Base-by-base conservation (phyloP, 768 basidiomycete genomes). In the Suillus bovinus region DNA sequence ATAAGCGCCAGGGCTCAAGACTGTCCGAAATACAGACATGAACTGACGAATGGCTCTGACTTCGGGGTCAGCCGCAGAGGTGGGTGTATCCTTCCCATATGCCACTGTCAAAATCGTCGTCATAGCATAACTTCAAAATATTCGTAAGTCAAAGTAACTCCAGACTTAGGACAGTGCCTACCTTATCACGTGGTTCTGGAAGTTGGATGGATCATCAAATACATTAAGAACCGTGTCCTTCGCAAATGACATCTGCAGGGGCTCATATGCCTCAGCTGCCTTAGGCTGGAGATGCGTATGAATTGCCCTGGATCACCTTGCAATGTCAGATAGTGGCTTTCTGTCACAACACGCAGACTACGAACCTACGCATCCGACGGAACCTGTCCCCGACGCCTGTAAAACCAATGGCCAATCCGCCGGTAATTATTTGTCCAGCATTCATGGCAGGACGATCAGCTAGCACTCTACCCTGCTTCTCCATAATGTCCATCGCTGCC, bases 61-160 rank as follows among this genome's bases (percentile, higher is more conserved):
- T 20, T 53, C 31, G 11, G 50, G 50, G n/a, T 53, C 50, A n/a
- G 50, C 10, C 6, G 31, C 50, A 53, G 50, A 53, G 1, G 50
- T 53, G 6, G 50, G 31, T 7, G 50, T 53, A 17, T 20, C 11
- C 50, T 53, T 53, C 50, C 50, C 50, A 33, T n/a, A 33, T n/a
- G 31, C 20, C 20, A 53, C 50, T 53, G 29, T 33, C 50, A 53
- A n/a, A n/a, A 53, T 33, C 31, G 50, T 53, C 50, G 50, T 53
- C n/a, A 33, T 31, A 53, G 50, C 20, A 53, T 53, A 53, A 53
- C 31, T 53, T 53, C 5, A n/a, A 13, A 49, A 49, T 17, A 49
- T 8, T 14, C 6, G 24, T 7, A 47, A 27, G 46, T 47, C 24
- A 14, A n/a, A 44, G n/a, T 24, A 49, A 24, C 8, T 3, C 27